Conservation (phyloP, 306 rosid genomes). For the Gleditsia sinensis region DNA sequence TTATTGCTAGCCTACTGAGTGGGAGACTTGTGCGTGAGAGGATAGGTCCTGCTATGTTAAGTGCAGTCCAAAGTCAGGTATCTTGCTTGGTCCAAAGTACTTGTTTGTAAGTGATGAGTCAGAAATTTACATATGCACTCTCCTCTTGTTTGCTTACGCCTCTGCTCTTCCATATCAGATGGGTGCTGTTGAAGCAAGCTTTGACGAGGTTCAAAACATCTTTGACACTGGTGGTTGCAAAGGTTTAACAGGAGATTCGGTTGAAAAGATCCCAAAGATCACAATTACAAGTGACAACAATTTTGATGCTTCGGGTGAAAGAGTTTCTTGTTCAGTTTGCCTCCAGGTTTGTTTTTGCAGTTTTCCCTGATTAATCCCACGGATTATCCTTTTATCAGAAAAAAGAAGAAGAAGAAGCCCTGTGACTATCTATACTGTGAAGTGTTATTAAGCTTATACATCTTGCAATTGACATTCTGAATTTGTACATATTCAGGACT, state of each 20-base stretch:
- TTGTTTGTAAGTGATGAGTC: not conserved
- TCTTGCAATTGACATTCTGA: conserved; percentile 28
- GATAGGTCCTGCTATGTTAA: conserved; percentile 98
- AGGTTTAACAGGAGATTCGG: conserved; percentile 85
- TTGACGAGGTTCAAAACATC: conserved; percentile 85
- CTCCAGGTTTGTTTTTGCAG: conserved; percentile 67
- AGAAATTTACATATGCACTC: conserved; percentile 21
- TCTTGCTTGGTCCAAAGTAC: conserved; percentile 31
- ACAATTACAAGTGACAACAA: conserved; percentile 63
- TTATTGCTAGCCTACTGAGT: conserved; percentile 89
- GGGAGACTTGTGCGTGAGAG: conserved; percentile 97
- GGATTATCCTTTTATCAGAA: not conserved
- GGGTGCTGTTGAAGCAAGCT: conserved; percentile 87
- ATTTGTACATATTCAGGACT: conserved; percentile 64
- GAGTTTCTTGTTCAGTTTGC: conserved; percentile 92
- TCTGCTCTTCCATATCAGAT: conserved; percentile 53
- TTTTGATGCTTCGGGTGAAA: conserved; percentile 78
- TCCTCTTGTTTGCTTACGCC: conserved; percentile 30
- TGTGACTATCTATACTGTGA: not conserved
- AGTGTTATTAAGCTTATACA: not conserved
- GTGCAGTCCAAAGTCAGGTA: conserved; percentile 99
- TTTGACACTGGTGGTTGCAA: conserved; percentile 85
- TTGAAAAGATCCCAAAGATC: conserved; percentile 86
- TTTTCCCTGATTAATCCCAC: not conserved
- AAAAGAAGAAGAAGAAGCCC: too few species aligned